Conservation (phyloP, 106 monocot species). For the Dendrobium nobile region DNA sequence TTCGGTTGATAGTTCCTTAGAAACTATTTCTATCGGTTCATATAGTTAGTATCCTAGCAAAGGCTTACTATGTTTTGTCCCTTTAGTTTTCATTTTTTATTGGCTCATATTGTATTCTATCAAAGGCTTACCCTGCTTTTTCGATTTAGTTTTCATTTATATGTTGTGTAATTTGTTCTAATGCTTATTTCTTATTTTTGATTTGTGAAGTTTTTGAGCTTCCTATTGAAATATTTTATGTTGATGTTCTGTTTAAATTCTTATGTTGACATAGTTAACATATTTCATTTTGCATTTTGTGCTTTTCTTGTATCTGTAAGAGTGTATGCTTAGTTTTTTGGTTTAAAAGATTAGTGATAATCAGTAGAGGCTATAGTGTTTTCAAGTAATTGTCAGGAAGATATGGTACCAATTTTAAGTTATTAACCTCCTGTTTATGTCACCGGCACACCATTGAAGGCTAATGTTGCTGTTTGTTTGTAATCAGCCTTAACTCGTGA, state of each 20-base stretch:
- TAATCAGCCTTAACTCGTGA: not conserved
- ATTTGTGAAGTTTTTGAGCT: no score
- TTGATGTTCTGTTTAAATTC: not conserved
- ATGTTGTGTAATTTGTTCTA: no score
- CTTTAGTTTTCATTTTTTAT: not conserved
- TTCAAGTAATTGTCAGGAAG: not conserved
- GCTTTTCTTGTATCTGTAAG: not conserved
- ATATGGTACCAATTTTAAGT: not conserved
- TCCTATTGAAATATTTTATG: not conserved
- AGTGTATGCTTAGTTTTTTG: not conserved
- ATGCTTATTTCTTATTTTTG: no score
- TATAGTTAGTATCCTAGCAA: not conserved
- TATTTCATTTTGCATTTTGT: not conserved
- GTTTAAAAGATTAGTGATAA: not conserved
- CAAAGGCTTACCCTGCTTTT: no score
- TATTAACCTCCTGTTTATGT: not conserved
- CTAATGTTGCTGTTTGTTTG: not conserved
- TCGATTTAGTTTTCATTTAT: no score
- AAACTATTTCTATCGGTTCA: not conserved
- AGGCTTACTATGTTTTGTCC: no score
- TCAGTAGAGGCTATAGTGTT: not conserved
- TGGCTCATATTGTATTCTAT: not conserved
- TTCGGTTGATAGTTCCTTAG: not conserved
- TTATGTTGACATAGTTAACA: not conserved
- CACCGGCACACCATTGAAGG: not conserved